Conservation (phyloP, 1,284 basidiomycete species). For the Marasmius fiardii region DNA sequence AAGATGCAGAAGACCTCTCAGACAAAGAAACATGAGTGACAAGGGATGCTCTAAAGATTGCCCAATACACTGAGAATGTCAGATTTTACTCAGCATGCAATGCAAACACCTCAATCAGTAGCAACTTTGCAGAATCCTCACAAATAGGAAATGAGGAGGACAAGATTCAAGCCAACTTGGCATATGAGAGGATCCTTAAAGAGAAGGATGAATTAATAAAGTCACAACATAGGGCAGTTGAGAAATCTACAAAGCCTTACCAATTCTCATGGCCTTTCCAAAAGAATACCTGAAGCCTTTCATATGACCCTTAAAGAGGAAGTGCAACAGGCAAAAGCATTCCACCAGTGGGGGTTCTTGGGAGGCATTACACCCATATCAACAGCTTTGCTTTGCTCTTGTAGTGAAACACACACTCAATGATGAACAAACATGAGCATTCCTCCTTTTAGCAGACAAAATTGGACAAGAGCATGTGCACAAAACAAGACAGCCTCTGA, state of each 20-base stretch:
- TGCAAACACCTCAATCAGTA: not conserved
- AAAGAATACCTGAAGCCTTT: not conserved
- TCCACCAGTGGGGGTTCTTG: not conserved
- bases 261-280: not conserved
- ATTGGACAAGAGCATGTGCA: constrained; percentile 1
- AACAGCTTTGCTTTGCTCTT: not conserved
- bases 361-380: not conserved
- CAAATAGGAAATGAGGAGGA: not conserved
- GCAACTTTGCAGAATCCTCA: not conserved
- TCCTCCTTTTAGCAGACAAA: constrained; percentile 12
- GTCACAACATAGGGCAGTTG: not conserved
- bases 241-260: not conserved
- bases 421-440: constrained; percentile 13
- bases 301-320: not conserved
- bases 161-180: not conserved
- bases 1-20: not conserved
- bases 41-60: not conserved
- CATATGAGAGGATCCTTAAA: not conserved
- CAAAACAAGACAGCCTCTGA: not conserved
- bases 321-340: not conserved
- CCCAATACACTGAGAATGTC: not conserved
- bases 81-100: not conserved
- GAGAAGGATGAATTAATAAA: not conserved
- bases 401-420: constrained; percentile 10
- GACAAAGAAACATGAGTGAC: not conserved